These are phyloP conservation scores for Pochonia chlamydosporia DNA, from an alignment of 2,329 filamentous ascomycete species.

Conservation along the genomic window DNA sequence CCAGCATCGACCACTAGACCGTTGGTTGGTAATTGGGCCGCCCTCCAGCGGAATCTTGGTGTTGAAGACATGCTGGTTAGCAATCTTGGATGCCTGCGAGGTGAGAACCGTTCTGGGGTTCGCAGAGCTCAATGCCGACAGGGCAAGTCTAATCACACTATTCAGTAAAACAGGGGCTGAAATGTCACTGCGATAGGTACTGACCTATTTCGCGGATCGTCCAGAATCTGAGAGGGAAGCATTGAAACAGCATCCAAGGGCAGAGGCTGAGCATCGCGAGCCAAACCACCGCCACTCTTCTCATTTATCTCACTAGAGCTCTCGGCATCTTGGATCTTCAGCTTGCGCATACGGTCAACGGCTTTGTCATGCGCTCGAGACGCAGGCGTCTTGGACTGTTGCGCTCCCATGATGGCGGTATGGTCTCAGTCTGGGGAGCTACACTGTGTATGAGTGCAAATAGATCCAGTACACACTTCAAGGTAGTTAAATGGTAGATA, in stretches of 20 bases:
- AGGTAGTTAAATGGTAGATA: not conserved
- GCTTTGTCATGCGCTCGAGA: slow-evolving; percentile 34
- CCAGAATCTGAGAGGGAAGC: slow-evolving; percentile 58
- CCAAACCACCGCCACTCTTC: slow-evolving; percentile 13
- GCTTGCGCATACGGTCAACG: slow-evolving; percentile 35
- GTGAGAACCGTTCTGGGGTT: slow-evolving; percentile 61
- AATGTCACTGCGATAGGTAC: not conserved
- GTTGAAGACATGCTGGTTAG: slow-evolving; percentile 78
- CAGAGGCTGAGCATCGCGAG: slow-evolving; percentile 37
- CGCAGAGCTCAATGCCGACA: slow-evolving; percentile 64
- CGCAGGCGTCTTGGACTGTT: slow-evolving; percentile 33
- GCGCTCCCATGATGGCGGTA: slow-evolving; percentile 33
- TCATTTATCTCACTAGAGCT: slow-evolving; percentile 30
- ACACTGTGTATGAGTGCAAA: not conserved
- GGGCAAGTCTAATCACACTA: slow-evolving; percentile 60
- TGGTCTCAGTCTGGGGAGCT: not conserved
- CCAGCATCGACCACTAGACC: slow-evolving; percentile 80
- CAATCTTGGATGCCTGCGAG: slow-evolving; percentile 55
- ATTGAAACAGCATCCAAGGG: slow-evolving; percentile 43
- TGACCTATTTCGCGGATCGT: slow-evolving; percentile 62
- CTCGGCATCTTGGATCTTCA: slow-evolving; percentile 44
- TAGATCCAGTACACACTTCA: not conserved
- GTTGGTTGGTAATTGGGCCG: slow-evolving; percentile 77
- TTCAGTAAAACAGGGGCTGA: not conserved
- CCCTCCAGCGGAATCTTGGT: slow-evolving; percentile 77